Conservation (phyloP, 1,284 basidiomycete genomes). For the Pisolithus thermaeus region DNA sequence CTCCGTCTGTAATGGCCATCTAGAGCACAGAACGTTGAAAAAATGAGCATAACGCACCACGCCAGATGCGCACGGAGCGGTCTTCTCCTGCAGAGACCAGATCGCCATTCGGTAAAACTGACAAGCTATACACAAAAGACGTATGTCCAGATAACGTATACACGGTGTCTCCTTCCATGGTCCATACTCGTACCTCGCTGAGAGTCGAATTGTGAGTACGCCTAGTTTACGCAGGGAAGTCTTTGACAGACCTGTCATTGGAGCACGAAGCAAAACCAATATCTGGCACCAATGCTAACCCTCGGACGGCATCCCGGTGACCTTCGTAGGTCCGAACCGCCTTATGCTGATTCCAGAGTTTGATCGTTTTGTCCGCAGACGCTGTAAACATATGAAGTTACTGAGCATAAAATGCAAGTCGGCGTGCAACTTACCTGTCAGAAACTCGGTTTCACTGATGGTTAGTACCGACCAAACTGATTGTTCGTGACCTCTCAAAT, state of each 20-base stretch:
- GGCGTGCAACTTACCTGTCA: conserved; percentile 62
- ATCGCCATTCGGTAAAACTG: conserved; percentile 72
- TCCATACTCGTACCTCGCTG: conserved; percentile 91
- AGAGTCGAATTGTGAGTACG: conserved; percentile 6
- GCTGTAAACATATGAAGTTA: conserved; percentile 41
- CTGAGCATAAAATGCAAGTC: conserved; percentile 4
- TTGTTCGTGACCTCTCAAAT: conserved; percentile 82
- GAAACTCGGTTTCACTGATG: conserved; percentile 70
- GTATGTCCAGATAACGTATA: conserved; percentile 88
- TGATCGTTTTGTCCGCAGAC: conserved; percentile 94
- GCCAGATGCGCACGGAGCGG: conserved; percentile 77
- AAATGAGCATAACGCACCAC: conserved; percentile 34
- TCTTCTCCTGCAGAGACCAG: conserved; percentile 81
- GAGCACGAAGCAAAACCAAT: conserved; percentile 93
- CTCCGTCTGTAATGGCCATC: conserved; percentile 45
- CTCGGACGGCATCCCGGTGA: conserved; percentile 89
- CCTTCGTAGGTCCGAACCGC: conserved; percentile 72
- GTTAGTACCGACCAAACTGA: conserved; percentile 94
- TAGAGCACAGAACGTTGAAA: not conserved
- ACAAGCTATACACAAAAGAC: conserved; percentile 92
- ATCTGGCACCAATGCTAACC: conserved; percentile 72
- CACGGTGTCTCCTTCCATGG: conserved; percentile 71
- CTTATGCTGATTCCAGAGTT: conserved; percentile 80
- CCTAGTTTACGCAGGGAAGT: conserved; percentile 1
- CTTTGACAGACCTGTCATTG: conserved; percentile 72